Evolutionary conservation across 1,284 basidiomycete species (phyloP).

Genomic region (Amylostereum chailletii): DNA sequence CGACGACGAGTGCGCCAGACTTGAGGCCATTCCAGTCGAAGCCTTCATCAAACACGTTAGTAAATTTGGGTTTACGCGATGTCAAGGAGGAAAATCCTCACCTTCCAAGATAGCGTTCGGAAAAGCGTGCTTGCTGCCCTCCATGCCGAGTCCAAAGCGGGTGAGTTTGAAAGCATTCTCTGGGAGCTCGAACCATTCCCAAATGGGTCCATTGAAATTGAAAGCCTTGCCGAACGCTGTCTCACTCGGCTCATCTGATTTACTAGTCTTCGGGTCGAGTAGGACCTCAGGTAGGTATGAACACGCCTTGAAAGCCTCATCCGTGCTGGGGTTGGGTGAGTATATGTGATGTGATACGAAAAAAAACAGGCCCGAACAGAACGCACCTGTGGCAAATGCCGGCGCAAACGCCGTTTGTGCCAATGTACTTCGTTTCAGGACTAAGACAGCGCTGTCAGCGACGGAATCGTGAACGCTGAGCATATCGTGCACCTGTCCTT

Average conservation of each 20-base stretch:
- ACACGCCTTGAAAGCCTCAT: constrained; percentile 26
- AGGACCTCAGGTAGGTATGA: constrained; percentile 26
- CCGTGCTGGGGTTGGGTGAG: constrained; percentile 24
- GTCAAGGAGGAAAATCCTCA: constrained; percentile 5
- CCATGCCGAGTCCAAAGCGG: constrained; percentile 27
- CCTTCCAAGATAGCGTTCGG: constrained; percentile 22
- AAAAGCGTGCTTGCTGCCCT: constrained; percentile 6
- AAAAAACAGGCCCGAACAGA: too few species aligned
- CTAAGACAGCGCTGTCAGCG: background rate
- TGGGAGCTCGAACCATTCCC: constrained; percentile 21
- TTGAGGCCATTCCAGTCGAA: constrained; percentile 12
- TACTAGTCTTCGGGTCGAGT: constrained; percentile 21
- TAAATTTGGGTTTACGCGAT: background rate
- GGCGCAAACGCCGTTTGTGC: too few species aligned
- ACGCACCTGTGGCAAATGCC: too few species aligned
- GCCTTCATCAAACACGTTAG: too few species aligned
- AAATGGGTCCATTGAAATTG: constrained; percentile 16
- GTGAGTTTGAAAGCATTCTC: constrained; percentile 18
- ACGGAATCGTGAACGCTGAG: constrained; percentile 2
- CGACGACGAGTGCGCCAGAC: constrained; percentile 8
- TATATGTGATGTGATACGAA: background rate
- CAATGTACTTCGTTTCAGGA: background rate
- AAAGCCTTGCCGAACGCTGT: constrained; percentile 23
- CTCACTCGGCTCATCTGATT: constrained; percentile 20
- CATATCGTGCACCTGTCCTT: constrained; percentile 20